phyloP scores from a whole-genome alignment of 257 asterid genomes.

The Capsicum chinense region DNA sequence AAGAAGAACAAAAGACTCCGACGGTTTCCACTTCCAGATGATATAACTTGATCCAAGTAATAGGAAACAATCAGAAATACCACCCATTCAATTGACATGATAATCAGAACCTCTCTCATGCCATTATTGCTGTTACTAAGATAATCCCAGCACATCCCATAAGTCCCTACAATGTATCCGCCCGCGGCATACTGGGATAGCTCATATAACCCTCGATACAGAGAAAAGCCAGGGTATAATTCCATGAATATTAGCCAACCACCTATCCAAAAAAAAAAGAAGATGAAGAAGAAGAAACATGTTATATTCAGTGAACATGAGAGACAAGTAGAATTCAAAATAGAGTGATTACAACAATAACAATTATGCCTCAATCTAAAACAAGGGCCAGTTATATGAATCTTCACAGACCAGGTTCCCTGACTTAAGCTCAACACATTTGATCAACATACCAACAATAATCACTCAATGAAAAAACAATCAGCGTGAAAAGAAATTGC shows the following conservation, averaged over 20 bases:
- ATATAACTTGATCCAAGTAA: conserved; percentile 35
- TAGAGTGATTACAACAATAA: conserved; percentile 8
- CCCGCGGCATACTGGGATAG: conserved; percentile 22
- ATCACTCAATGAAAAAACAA: neutral
- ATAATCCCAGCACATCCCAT: conserved; percentile 45
- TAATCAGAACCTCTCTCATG: conserved; percentile 45
- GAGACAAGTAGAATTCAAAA: conserved; percentile 5
- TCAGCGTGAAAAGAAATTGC: neutral
- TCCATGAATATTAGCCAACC: conserved; percentile 42
- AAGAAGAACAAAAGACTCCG: conserved; percentile 30
- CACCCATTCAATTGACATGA: conserved; percentile 48
- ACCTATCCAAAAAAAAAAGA: conserved; percentile 30
- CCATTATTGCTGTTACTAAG: conserved; percentile 42
- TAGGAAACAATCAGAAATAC: conserved; percentile 38
- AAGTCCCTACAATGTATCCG: conserved; percentile 39
- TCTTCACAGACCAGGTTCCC: neutral
- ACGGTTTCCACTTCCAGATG: conserved; percentile 30
- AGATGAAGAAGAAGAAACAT: neutral
- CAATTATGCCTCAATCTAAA: neutral
- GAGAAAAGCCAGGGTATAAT: conserved; percentile 46
- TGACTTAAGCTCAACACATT: neutral
- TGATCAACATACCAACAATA: neutral
- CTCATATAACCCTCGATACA: conserved; percentile 48
- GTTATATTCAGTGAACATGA: neutral
- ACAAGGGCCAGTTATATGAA: neutral